Conservation (phyloP, 768 basidiomycete species). For the Calocybe gangraenosa region DNA sequence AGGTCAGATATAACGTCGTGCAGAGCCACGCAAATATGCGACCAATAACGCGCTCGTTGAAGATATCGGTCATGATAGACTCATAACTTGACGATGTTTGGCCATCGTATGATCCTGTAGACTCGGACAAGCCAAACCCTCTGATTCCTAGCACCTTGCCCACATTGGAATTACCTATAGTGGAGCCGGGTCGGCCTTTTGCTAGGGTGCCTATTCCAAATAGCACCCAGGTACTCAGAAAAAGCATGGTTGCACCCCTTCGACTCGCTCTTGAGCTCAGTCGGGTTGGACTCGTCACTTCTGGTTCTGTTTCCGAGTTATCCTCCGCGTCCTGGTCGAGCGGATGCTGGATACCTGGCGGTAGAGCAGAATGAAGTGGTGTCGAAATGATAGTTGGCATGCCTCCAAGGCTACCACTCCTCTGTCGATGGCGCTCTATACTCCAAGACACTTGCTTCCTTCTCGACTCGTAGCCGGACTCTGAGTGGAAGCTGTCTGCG, state of each 20-base stretch:
- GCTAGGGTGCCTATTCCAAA: slow-evolving; percentile 60
- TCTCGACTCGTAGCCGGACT: slow-evolving; percentile 41
- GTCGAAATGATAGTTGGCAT: slow-evolving; percentile 25
- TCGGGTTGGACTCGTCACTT: slow-evolving; percentile 21
- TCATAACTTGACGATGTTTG: slow-evolving; percentile 12
- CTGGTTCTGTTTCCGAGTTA: slow-evolving; percentile 20
- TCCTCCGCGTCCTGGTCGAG: slow-evolving; percentile 33
- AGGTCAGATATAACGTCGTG: slow-evolving; percentile 89
- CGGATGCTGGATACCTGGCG: slow-evolving; percentile 40
- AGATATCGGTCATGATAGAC: slow-evolving; percentile 21
- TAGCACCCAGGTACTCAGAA: slow-evolving; percentile 73
- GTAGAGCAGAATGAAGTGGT: slow-evolving; percentile 29
- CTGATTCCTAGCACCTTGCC: slow-evolving; percentile 44
- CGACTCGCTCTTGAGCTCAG: slow-evolving; percentile 61
- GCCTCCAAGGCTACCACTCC: slow-evolving; percentile 45
- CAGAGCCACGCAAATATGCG: slow-evolving; percentile 94
- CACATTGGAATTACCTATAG: slow-evolving; percentile 26
- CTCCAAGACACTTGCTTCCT: slow-evolving; percentile 68
- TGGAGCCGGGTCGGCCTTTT: slow-evolving; percentile 21
- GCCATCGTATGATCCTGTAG: slow-evolving; percentile 5
- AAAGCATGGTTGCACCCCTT: slow-evolving; percentile 74
- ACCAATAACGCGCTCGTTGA: slow-evolving; percentile 68
- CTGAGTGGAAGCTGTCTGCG: slow-evolving; percentile 77
- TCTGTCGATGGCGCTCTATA: slow-evolving; percentile 41
- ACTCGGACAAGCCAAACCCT: slow-evolving; percentile 8